These are phyloP conservation scores for Talaromyces sp. DNA, from an alignment of 2,329 filamentous ascomycete genomes.

Conservation along the genomic window DNA sequence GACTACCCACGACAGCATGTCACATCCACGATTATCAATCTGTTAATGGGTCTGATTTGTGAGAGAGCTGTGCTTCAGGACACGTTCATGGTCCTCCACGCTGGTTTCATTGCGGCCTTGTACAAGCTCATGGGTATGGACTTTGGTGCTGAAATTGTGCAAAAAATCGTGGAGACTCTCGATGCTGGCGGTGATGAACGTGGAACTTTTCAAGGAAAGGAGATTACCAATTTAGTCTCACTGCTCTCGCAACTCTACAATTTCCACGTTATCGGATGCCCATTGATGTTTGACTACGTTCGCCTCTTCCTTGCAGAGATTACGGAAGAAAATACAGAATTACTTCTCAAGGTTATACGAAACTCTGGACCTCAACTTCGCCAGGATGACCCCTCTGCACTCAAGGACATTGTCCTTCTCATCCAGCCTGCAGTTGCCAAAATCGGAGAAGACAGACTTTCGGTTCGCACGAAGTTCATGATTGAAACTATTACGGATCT, in stretches of 20 bases:
- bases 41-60: conserved; percentile 76
- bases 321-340: conserved; percentile 83
- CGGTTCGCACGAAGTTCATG: conserved; percentile 94
- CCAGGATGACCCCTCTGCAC: conserved; percentile 80
- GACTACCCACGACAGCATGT: conserved; percentile 86
- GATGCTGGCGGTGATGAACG: conserved; percentile 62
- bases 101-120: conserved; percentile 83
- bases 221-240: conserved; percentile 75
- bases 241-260: conserved; percentile 87
- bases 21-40: conserved; percentile 75
- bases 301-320: conserved; percentile 73
- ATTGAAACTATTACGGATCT: conserved; percentile 93
- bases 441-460: conserved; percentile 69
- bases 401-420: conserved; percentile 85
- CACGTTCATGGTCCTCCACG: conserved; percentile 86
- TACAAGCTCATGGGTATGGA: conserved; percentile 87
- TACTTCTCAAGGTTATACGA: conserved; percentile 81
- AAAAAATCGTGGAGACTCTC: conserved; percentile 75
- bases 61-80: conserved; percentile 79
- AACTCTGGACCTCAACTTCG: conserved; percentile 80
- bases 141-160: conserved; percentile 84
- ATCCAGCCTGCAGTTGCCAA: conserved; percentile 73
- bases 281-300: conserved; percentile 88
- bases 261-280: conserved; percentile 82
- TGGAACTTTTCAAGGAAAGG: conserved; percentile 55